These are phyloP conservation scores for California macrophylla DNA, from an alignment of 441 rosid genomes.

Conservation along the genomic window DNA sequence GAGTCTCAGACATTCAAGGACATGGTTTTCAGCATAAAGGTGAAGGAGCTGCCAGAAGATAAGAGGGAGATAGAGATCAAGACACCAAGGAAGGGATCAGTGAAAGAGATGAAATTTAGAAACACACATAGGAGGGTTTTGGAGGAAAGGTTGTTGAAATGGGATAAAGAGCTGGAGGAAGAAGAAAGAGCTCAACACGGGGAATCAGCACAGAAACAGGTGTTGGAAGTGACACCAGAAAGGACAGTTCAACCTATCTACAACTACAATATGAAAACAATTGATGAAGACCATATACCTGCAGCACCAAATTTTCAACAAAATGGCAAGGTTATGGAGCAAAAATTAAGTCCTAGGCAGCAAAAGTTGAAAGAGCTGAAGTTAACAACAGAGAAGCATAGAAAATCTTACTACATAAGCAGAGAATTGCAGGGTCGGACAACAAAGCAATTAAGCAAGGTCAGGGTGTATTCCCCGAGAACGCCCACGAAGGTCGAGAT, in stretches of 20 bases:
- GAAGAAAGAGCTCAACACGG: neutral
- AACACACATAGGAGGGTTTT: slow-evolving; percentile 25
- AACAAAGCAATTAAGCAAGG: slow-evolving; percentile 39
- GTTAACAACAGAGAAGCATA: slow-evolving; percentile 41
- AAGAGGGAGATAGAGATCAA: slow-evolving; percentile 34
- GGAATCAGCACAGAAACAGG: neutral
- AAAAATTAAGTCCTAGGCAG: slow-evolving; percentile 29
- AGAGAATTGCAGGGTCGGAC: slow-evolving; percentile 41
- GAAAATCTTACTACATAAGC: slow-evolving; percentile 59
- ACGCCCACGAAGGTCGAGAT: slow-evolving; percentile 34
- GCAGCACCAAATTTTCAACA: slow-evolving; percentile 15
- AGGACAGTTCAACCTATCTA: neutral
- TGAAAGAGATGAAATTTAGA: slow-evolving; percentile 29
- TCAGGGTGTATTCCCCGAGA: slow-evolving; percentile 50
- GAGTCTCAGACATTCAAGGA: slow-evolving; percentile 28
- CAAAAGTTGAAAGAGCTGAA: slow-evolving; percentile 37
- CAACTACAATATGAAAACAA: slow-evolving; percentile 16
- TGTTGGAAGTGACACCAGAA: no score
- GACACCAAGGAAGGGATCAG: slow-evolving; percentile 36
- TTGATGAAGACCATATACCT: slow-evolving; percentile 20
- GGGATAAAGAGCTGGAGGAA: slow-evolving; percentile 24
- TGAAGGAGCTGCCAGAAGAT: slow-evolving; percentile 30
- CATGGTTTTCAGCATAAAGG: slow-evolving; percentile 32
- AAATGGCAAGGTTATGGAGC: slow-evolving; percentile 7
- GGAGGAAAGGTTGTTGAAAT: slow-evolving; percentile 24